Conservation (phyloP, 768 basidiomycete genomes). For the Sarcodon sp. region DNA sequence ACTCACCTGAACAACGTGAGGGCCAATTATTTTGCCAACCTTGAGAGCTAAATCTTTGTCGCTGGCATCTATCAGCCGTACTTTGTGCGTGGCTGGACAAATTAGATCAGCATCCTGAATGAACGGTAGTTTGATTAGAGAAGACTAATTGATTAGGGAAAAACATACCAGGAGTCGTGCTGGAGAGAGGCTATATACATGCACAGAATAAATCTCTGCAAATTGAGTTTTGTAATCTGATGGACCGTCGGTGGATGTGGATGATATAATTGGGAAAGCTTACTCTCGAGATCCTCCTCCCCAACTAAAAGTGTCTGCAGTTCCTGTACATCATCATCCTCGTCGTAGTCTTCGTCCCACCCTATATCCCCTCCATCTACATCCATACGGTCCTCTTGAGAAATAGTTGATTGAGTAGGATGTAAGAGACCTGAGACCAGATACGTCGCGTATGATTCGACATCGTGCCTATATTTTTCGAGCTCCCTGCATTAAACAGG, state of each 20-base stretch:
- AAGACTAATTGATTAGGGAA: neutral
- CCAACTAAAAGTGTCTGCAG: conserved; percentile 44
- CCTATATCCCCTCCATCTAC: conserved; percentile 26
- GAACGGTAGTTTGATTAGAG: neutral
- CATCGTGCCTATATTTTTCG: conserved; percentile 31
- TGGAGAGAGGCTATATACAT: conserved; percentile 65
- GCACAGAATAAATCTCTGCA: conserved; percentile 34
- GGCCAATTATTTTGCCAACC: conserved; percentile 15
- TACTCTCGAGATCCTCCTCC: conserved; percentile 55
- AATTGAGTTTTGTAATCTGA: conserved; percentile 45
- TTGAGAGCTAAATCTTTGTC: conserved; percentile 7
- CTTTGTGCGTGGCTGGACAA: conserved; percentile 18
- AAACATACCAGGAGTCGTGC: conserved; percentile 40
- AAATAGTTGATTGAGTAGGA: neutral
- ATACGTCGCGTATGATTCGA: conserved; percentile 53
- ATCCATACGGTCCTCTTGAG: conserved; percentile 17
- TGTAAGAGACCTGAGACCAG: conserved; percentile 38
- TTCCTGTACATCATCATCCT: conserved; percentile 24
- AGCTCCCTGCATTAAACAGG: conserved; percentile 37
- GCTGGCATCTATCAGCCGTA: conserved; percentile 20
- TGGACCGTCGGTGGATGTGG: neutral
- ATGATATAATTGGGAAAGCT: conserved; percentile 10
- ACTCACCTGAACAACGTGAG: conserved; percentile 13
- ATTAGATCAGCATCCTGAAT: conserved; percentile 32
- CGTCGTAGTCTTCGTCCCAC: conserved; percentile 24